Conservation (phyloP, 768 basidiomycete genomes). For the Amanita pseudoporphyria region DNA sequence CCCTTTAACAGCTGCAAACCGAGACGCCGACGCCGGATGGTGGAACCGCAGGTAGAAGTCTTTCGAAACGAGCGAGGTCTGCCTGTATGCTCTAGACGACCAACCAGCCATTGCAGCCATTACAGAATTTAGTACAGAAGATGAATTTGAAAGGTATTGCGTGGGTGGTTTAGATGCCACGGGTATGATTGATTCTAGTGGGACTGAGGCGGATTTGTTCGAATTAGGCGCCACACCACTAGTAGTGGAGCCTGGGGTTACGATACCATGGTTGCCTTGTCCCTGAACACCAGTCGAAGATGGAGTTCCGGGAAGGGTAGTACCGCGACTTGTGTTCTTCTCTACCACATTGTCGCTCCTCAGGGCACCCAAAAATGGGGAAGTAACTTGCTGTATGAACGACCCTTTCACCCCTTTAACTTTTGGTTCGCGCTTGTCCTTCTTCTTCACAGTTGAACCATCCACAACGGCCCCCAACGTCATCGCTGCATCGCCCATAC, state of each 20-base stretch:
- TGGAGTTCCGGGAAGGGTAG: not conserved
- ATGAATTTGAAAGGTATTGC: no score
- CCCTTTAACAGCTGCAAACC: no score
- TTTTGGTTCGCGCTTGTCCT: not conserved
- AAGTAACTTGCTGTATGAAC: slow-evolving; percentile 4
- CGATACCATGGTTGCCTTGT: no score
- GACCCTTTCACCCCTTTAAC: not conserved
- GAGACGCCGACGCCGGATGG: no score
- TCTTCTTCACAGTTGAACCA: not conserved
- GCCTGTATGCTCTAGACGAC: slow-evolving; percentile 38
- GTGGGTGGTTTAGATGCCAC: slow-evolving; percentile 69
- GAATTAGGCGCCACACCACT: slow-evolving; percentile 5
- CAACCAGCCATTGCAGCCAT: slow-evolving; percentile 21
- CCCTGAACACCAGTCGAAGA: not conserved
- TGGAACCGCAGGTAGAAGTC: slow-evolving; percentile 70
- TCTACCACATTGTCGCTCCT: not conserved
- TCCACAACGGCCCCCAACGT: not conserved
- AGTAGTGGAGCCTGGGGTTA: not conserved
- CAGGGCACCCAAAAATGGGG: not conserved
- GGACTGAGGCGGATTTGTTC: slow-evolving; percentile 54
- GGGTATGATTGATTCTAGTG: slow-evolving; percentile 78
- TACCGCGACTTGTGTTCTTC: not conserved
- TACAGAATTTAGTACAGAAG: no score
- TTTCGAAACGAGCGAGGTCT: no score
- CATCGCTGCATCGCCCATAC: slow-evolving; percentile 1